Conservation (phyloP, 805 yeast species). For the Saccharomycopsis sp. region DNA sequence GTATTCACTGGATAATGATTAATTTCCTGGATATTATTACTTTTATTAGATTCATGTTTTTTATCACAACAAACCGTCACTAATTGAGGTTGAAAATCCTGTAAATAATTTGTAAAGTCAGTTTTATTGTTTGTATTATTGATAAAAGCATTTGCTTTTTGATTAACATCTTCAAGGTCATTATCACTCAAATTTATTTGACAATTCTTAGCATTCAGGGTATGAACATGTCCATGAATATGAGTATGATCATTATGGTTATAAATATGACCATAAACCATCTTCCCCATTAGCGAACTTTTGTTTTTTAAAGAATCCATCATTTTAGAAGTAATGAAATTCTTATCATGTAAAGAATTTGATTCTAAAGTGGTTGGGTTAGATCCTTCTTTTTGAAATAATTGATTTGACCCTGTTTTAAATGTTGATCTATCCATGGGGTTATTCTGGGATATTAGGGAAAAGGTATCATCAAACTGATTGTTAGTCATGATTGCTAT, state of each 20-base stretch:
- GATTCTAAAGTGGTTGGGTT: too few species aligned
- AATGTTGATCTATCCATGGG: too few species aligned
- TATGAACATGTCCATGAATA: slow-evolving; percentile 40
- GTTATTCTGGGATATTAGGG: too few species aligned
- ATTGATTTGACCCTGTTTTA: too few species aligned
- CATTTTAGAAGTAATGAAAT: slow-evolving; percentile 16
- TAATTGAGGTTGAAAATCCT: slow-evolving; percentile 13
- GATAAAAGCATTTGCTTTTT: not conserved
- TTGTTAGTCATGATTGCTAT: too few species aligned
- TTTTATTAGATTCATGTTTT: slow-evolving; percentile 2
- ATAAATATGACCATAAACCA: slow-evolving; percentile 39
- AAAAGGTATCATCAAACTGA: too few species aligned
- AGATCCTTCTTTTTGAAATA: too few species aligned
- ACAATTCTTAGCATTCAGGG: slow-evolving; percentile 28
- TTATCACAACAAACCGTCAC: slow-evolving; percentile 17
- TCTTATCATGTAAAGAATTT: too few species aligned
- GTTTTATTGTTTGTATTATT: not conserved
- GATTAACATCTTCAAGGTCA: not conserved
- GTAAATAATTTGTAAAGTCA: not conserved
- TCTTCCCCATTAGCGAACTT: slow-evolving; percentile 26
- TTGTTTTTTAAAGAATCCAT: slow-evolving; percentile 14
- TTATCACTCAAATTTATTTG: slow-evolving; percentile 7
- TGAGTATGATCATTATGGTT: slow-evolving; percentile 38
- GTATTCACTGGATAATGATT: not conserved
- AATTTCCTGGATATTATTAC: not conserved